phyloP scores from a whole-genome alignment of 768 basidiomycete genomes.

The Coprinellus micaceus region DNA sequence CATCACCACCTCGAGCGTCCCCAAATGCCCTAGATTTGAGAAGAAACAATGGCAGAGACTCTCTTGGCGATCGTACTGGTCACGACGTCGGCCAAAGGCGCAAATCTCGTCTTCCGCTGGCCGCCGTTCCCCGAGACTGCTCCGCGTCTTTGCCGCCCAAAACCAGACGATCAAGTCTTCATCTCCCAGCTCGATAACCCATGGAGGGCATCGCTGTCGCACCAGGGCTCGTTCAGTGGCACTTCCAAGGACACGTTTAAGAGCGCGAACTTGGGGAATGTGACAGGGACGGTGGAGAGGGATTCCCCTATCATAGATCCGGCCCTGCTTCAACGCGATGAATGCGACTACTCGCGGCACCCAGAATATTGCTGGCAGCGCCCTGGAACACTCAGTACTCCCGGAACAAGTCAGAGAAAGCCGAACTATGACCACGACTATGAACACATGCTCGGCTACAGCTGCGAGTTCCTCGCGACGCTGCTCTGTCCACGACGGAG shows the following conservation, averaged over 20 bases:
- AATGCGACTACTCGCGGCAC: conserved; percentile 26
- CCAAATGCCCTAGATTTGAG: too few species aligned
- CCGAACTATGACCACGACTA: conserved; percentile 45
- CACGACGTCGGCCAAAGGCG: conserved; percentile 78
- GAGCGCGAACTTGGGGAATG: too few species aligned
- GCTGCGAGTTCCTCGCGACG: conserved; percentile 74
- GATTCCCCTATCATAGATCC: too few species aligned
- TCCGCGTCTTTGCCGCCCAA: conserved; percentile 68
- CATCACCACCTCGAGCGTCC: conserved; percentile 1
- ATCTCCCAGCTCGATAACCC: conserved; percentile 66
- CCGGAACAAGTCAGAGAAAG: conserved; percentile 36
- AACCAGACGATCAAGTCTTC: conserved; percentile 42
- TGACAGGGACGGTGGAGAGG: conserved; percentile 14
- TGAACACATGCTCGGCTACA: conserved; percentile 73
- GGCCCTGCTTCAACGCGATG: too few species aligned
- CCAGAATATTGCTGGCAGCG: conserved; percentile 65
- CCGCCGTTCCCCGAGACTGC: conserved; percentile 66
- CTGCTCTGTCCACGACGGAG: conserved; percentile 74
- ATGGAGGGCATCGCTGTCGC: conserved; percentile 54
- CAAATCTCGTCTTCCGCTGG: conserved; percentile 79
- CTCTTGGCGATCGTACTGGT: conserved; percentile 80
- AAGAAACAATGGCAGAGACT: conserved; percentile 60
- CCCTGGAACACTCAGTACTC: conserved; percentile 45
- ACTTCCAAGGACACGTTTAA: too few species aligned
- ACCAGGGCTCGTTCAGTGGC: conserved; percentile 18